Evolutionary conservation across 371 early-diverging fungal genomes (phyloP).

Genomic region (Amoeboradix gromovi): DNA sequence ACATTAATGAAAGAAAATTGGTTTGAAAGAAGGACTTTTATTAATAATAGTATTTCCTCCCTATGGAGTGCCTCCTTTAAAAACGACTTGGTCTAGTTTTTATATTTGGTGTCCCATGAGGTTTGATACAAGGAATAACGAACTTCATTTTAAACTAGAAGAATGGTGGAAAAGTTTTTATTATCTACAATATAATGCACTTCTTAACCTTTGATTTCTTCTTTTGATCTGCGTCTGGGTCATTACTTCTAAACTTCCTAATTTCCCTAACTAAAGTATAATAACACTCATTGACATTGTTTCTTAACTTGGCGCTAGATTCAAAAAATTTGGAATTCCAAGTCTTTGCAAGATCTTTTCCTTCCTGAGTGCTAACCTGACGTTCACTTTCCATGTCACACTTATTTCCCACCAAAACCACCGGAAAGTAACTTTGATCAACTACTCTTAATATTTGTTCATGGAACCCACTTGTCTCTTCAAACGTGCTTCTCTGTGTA

Average conservation of each 20-base stretch:
- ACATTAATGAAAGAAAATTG: too few relatives aligned
- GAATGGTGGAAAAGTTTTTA: background rate
- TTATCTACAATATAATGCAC: background rate
- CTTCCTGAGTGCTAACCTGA: constrained; percentile 45
- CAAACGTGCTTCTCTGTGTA: constrained; percentile 37
- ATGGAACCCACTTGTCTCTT: constrained; percentile 41
- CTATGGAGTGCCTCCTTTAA: too few relatives aligned
- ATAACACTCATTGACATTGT: constrained; percentile 73
- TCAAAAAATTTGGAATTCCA: constrained; percentile 57
- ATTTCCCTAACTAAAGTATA: constrained; percentile 60
- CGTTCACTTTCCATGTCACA: constrained; percentile 54
- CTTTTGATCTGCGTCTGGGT: background rate
- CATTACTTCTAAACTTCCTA: background rate
- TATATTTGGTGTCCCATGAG: too few relatives aligned
- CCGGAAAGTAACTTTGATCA: constrained; percentile 46
- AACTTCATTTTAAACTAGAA: too few relatives aligned
- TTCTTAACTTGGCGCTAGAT: constrained; percentile 60
- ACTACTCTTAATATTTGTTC: constrained; percentile 50
- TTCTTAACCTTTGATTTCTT: background rate
- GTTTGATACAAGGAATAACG: too few relatives aligned
- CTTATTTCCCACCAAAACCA: constrained; percentile 78
- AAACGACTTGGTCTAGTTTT: too few relatives aligned
- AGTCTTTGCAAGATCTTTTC: constrained; percentile 39
- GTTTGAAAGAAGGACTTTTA: too few relatives aligned
- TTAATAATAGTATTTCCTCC: too few relatives aligned